phyloP scores from a whole-genome alignment of 2,329 filamentous ascomycete species.

The Dactylella cylindrospora region DNA sequence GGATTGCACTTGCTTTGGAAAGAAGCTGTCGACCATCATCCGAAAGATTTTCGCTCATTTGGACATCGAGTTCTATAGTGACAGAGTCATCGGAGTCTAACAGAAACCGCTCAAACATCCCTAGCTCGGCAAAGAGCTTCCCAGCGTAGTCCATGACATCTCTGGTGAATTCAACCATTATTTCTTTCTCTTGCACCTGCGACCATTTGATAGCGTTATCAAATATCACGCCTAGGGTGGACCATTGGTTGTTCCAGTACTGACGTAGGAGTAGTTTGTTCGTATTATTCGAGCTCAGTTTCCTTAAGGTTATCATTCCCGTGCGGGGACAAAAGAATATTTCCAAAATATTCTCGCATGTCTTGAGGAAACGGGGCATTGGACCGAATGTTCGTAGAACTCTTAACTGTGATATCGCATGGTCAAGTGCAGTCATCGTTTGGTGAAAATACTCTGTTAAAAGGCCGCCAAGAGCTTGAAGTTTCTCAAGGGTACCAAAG shows the following conservation, averaged over 20 bases:
- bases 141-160: conserved; percentile 95
- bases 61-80: conserved; percentile 49
- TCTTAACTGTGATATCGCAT: conserved; percentile 60
- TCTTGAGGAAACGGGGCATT: conserved; percentile 63
- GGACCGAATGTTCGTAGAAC: conserved; percentile 63
- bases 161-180: conserved; percentile 90
- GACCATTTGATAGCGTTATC: conserved; percentile 83
- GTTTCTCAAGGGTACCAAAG: conserved; percentile 63
- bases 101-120: conserved; percentile 74
- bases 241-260: conserved; percentile 87
- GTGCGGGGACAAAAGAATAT: conserved; percentile 66
- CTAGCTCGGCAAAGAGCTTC: conserved; percentile 78
- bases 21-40: conserved; percentile 51
- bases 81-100: conserved; percentile 47
- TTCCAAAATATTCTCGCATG: conserved; percentile 64
- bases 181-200: conserved; percentile 68
- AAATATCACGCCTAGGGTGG: conserved; percentile 76
- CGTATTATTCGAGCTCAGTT: conserved; percentile 60
- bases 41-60: conserved; percentile 49
- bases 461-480: conserved; percentile 65
- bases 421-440: conserved; percentile 61
- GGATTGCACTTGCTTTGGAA: conserved; percentile 52
- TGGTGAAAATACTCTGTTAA: conserved; percentile 60
- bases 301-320: conserved; percentile 60
- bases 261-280: conserved; percentile 68